phyloP scores from a whole-genome alignment of 495 filamentous ascomycete species.

The Annulohypoxylon moriforme region DNA sequence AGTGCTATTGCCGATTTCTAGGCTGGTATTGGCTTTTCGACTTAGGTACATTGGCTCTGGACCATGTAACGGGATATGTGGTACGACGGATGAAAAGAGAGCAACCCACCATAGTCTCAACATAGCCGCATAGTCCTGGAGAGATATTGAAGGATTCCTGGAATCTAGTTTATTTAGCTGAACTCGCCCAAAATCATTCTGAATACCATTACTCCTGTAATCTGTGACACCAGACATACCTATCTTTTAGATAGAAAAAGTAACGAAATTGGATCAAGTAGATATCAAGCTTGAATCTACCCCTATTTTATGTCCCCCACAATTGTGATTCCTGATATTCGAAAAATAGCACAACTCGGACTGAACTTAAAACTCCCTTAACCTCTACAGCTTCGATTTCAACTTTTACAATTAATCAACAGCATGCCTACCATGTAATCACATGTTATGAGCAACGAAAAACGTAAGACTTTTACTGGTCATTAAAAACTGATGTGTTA shows the following conservation, averaged over 20 bases:
- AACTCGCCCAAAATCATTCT: neutral
- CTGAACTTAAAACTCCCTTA: neutral
- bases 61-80: neutral
- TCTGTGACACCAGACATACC: too few species aligned
- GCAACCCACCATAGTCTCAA: neutral
- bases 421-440: neutral
- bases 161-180: neutral
- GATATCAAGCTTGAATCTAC: too few species aligned
- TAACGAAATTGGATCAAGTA: too few species aligned
- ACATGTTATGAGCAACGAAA: neutral
- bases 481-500: conserved; percentile 14
- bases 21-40: neutral
- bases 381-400: neutral
- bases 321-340: neutral
- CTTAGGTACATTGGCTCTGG: neutral
- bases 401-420: neutral
- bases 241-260: too few species aligned
- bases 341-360: neutral
- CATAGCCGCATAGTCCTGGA: neutral
- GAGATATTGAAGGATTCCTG: neutral
- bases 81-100: neutral
- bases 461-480: neutral
- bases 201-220: neutral
- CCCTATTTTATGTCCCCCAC: neutral
- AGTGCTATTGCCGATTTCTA: neutral